Percentiles rank a stretch among this genome's conserved stretches.
These are phyloP conservation scores for Candida piceae DNA, from an alignment of 805 yeast species.

Conservation along the genomic window DNA sequence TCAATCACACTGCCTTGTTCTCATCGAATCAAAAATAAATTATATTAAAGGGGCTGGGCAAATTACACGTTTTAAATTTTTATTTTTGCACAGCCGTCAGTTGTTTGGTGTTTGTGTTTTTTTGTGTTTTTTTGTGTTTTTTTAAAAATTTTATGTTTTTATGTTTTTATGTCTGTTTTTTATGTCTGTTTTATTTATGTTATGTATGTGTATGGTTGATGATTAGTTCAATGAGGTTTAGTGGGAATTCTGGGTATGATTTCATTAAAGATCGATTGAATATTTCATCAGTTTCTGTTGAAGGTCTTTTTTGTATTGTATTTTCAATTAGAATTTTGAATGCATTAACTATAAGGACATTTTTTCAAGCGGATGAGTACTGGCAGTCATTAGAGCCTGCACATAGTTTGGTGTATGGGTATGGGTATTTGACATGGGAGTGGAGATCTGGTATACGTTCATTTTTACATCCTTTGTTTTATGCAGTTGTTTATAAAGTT, in stretches of 20 bases:
- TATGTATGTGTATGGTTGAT: too few species aligned
- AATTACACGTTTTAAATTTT: too few species aligned
- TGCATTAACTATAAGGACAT: constrained; percentile 61
- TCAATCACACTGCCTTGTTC: too few species aligned
- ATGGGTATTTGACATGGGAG: constrained; percentile 92
- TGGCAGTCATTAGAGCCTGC: constrained; percentile 95
- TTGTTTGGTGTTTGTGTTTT: too few species aligned
- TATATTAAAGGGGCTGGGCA: too few species aligned
- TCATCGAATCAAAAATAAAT: too few species aligned
- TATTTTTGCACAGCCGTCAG: too few species aligned
- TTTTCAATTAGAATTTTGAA: constrained; percentile 51
- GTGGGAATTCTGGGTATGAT: neutral
- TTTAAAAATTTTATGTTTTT: too few species aligned
- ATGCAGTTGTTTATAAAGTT: constrained; percentile 40
- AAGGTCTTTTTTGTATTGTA: constrained; percentile 14
- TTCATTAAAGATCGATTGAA: neutral
- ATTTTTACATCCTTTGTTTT: constrained; percentile 72
- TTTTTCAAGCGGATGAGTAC: constrained; percentile 94
- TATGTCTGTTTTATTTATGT: too few species aligned
- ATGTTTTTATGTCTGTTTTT: too few species aligned
- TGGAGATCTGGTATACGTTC: constrained; percentile 77
- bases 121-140: too few species aligned
- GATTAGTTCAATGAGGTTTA: too few species aligned
- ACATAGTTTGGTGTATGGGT: constrained; percentile 64
- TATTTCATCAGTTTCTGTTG: neutral